A percentile compares a stretch with the other conserved stretches of the same genome.
Evolutionary conservation across 345 rosid species (phyloP).

Genomic region (Lagerstroemia speciosa): DNA sequence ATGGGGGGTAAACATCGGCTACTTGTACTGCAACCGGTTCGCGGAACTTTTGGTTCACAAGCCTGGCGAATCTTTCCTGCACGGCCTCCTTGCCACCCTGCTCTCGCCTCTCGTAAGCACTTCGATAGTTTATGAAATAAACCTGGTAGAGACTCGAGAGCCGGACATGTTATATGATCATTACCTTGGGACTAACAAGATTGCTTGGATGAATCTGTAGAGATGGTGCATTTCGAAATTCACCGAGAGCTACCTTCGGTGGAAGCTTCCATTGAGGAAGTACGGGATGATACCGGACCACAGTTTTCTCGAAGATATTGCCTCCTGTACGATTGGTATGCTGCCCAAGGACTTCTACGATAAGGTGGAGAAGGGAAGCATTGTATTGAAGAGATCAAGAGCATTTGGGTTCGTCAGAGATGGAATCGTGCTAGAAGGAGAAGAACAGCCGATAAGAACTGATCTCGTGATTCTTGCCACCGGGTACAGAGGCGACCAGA

Average conservation of each 20-base stretch:
- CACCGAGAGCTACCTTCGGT: slow-evolving; percentile 16
- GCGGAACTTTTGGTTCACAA: slow-evolving; percentile 25
- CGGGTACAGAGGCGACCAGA: slow-evolving; percentile 24
- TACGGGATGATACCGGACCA: slow-evolving; percentile 23
- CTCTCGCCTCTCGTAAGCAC: slow-evolving; percentile 32
- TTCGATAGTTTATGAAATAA: too few species aligned
- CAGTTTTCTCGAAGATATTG: slow-evolving; percentile 17
- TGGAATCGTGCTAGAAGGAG: slow-evolving; percentile 15
- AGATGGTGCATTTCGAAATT: slow-evolving; percentile 26
- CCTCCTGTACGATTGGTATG: slow-evolving; percentile 13
- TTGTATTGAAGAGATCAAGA: slow-evolving; percentile 17
- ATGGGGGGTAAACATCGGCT: slow-evolving; percentile 9
- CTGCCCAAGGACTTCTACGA: slow-evolving; percentile 22
- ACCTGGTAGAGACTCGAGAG: too few species aligned
- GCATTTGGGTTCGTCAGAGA: slow-evolving; percentile 17
- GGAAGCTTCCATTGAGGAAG: slow-evolving; percentile 18
- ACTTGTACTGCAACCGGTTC: slow-evolving; percentile 27
- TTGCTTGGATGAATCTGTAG: slow-evolving; percentile 7
- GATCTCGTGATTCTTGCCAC: slow-evolving; percentile 24
- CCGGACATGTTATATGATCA: neutral
- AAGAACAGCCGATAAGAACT: slow-evolving; percentile 9
- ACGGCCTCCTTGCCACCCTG: slow-evolving; percentile 16
- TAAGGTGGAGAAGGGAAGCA: slow-evolving; percentile 23
- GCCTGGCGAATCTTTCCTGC: slow-evolving; percentile 26
- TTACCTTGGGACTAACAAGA: neutral